phyloP scores from a whole-genome alignment of 805 yeast species.

The Saturnispora besseyi region DNA sequence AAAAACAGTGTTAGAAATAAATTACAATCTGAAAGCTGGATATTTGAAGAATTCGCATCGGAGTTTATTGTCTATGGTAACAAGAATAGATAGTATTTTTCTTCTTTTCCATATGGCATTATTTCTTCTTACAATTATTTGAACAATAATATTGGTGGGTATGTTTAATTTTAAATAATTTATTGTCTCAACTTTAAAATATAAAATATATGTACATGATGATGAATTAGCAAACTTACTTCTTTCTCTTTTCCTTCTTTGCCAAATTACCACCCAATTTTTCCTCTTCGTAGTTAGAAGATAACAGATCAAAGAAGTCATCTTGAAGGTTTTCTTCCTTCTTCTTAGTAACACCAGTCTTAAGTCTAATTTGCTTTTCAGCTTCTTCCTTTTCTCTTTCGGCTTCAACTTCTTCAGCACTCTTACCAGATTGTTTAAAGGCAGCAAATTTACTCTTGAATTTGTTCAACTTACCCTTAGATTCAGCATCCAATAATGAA shows the following conservation, averaged over 20 bases:
- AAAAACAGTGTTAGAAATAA: slow-evolving; percentile 33
- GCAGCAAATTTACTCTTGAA: slow-evolving; percentile 60
- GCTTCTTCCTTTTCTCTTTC: slow-evolving; percentile 21
- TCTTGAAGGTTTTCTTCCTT: slow-evolving; percentile 18
- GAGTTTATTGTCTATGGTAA: slow-evolving; percentile 38
- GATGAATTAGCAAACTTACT: slow-evolving; percentile 10
- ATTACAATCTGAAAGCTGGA: slow-evolving; percentile 31
- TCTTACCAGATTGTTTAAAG: slow-evolving; percentile 33
- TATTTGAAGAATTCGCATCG: slow-evolving; percentile 40
- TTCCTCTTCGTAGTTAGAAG: slow-evolving; percentile 31
- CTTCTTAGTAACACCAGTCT: slow-evolving; percentile 22
- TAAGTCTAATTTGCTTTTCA: slow-evolving; percentile 24
- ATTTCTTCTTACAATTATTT: no score
- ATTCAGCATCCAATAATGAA: slow-evolving; percentile 66
- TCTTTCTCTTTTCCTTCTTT: slow-evolving; percentile 24
- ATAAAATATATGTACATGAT: slow-evolving; percentile 6
- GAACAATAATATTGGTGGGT: no score
- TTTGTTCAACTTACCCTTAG: slow-evolving; percentile 70
- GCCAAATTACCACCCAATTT: slow-evolving; percentile 31
- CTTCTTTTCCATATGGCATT: not conserved
- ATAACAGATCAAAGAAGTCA: slow-evolving; percentile 51
- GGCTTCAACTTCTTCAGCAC: slow-evolving; percentile 22
- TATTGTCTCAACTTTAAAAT: not conserved
- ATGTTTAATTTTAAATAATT: not conserved
- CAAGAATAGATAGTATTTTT: slow-evolving; percentile 3